These are phyloP conservation scores for Ceriops zippeliana DNA, from an alignment of 345 rosid genomes.

Conservation along the genomic window DNA sequence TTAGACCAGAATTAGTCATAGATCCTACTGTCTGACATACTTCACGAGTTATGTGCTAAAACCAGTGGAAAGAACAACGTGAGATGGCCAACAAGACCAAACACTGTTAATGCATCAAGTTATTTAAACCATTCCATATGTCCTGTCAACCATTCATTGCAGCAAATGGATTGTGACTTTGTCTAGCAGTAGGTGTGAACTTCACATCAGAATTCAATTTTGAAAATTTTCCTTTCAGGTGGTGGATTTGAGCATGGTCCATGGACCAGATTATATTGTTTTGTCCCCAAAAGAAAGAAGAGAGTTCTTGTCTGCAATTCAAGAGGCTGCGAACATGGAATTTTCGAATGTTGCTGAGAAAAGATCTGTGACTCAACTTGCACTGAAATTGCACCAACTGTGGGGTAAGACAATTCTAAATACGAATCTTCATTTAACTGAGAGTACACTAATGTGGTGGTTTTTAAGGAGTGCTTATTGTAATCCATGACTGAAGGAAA, in stretches of 20 bases:
- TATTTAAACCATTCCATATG: no score
- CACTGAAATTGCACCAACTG: slow-evolving; percentile 59
- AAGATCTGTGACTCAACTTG: slow-evolving; percentile 63
- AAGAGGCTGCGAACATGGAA: slow-evolving; percentile 66
- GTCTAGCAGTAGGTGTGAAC: no score
- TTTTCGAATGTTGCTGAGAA: slow-evolving; percentile 59
- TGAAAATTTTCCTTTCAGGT: slow-evolving; percentile 42
- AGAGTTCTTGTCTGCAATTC: slow-evolving; percentile 64
- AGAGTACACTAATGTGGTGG: neutral
- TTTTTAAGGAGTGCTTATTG: neutral
- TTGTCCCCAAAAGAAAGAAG: slow-evolving; percentile 57
- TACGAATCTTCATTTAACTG: neutral
- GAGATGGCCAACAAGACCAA: no score
- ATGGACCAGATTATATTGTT: slow-evolving; percentile 62
- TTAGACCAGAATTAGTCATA: no score
- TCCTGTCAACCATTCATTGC: neutral
- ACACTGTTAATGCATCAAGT: no score
- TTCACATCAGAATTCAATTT: no score
- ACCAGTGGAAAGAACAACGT: no score
- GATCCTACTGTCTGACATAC: no score
- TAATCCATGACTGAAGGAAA: neutral
- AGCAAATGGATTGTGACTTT: neutral
- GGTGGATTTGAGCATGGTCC: slow-evolving; percentile 61
- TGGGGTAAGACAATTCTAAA: slow-evolving; percentile 57
- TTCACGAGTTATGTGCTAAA: no score